Evolutionary conservation across 768 basidiomycete genomes (phyloP), one percentile per base, ranked within the genome.

Genomic region (Pleurotus cornucopiae): DNA sequence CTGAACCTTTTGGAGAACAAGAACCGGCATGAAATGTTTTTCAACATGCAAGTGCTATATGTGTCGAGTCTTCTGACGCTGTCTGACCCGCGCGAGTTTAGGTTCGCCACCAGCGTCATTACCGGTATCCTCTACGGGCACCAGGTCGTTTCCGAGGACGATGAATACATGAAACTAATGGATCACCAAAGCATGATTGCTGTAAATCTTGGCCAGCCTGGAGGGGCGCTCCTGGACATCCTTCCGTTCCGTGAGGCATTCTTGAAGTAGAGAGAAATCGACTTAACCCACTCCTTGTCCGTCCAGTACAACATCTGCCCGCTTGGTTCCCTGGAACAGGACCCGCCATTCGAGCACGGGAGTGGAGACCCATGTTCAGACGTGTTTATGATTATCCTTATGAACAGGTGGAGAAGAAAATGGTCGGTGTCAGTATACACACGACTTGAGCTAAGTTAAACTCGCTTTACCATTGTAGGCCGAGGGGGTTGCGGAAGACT

Each of bases 261-360:
- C 23, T 25, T 25, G 23, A n/a, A 48, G 14, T 46, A 21, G 3
- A 12, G 12, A 5, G 11, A n/a, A 12, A 41, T 41, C 7, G 23
- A 25, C 23, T 5, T 6, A 9, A 16, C 41, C n/a, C n/a, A 16
- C 20, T n/a, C 14, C 16, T 16, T 44, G 9, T 20, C 41, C 6
- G 6, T 34, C n/a, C 39, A 44, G 52, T 67, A n/a, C 60, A 62
- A 55, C 60, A 64, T 41, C 38, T 65, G 18, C 66, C 64, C 6
- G 40, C 46, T 11, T 67, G 66, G 66, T 41, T 79, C 5, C 78
- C 79, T 21, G 80, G 79, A 0, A 71, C 75, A 5, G 72, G 69
- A 21, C 79, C 77, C 61, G 68, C 77, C 57, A 67, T 62, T 37
- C 69, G 65, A 48, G 76, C 77, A 1, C 61, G 66, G 16, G 38